Evolutionary conservation across 2,329 filamentous ascomycete species (phyloP), one percentile per base, ranked within the genome.

Genomic region (Parafenestella ontariensis): DNA sequence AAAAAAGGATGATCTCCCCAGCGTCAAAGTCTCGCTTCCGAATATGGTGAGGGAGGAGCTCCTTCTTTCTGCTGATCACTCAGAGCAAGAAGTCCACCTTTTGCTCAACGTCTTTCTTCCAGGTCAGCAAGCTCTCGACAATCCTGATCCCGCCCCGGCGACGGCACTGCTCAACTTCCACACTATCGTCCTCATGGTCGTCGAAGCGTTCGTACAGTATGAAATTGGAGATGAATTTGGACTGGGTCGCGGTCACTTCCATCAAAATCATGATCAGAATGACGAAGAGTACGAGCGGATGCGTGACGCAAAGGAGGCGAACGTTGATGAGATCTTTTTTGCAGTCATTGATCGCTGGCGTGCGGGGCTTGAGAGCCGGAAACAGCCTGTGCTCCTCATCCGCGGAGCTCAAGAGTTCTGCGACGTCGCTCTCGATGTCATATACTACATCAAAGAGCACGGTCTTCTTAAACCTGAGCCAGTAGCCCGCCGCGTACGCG

Each of bases 21-120:
- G 33, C 46, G 58, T 77, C 61, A 61, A 73, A 64, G 45, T 77
- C 45, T 70, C 78, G 57, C 46, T 76, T 61, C 67, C 77, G 59
- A 58, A 75, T 61, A 50, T 80, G 61, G 33, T 76, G 49, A 56
- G 71, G 62, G 65, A 75, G 68, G 54, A 61, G n/a, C 33, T 75
- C 3, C 34, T 65, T 3, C 64, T 75, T 1, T 62, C 61, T 0
- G 52, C 59, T 8, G 71, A 74, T 42, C 65, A 72, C 36, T 23
- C 52, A 0, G 44, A 49, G 0, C 59, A 70, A 39, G 70, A 74
- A 53, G 54, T 61, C 20, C 57, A 66, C 20, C 61, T 75, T 7
- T 51, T 75, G 13, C 18, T 62, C n/a, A 17, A 64, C 23, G 28
- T 74, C 11, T 75, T 75, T 59, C 52, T 75, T 2, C 69, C 69